Evolutionary conservation across 257 asterid species (phyloP).

Genomic region (Ballota nigra): DNA sequence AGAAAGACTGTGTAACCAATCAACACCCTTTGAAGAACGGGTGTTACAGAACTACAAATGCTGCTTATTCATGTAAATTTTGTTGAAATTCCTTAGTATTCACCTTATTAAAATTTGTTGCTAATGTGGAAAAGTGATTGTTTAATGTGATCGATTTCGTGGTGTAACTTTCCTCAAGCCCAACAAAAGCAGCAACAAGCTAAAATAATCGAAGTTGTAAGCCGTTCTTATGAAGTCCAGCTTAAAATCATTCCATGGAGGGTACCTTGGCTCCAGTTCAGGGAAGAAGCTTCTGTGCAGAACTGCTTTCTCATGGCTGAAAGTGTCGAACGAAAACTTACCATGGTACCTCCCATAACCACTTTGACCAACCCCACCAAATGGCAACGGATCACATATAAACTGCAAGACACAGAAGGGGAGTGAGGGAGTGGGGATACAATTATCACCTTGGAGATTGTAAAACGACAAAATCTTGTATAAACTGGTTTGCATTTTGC

Average conservation of each 20-base stretch:
- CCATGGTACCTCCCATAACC: constrained; percentile 91
- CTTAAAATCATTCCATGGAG: constrained; percentile 91
- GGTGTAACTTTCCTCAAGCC: constrained; percentile 41
- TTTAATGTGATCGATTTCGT: constrained; percentile 5
- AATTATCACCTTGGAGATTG: not conserved
- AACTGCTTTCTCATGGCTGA: constrained; percentile 91
- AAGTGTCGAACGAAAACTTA: constrained; percentile 79
- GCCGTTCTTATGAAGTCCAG: constrained; percentile 72
- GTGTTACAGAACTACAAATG: not conserved
- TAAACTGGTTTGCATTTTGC: too few relatives aligned
- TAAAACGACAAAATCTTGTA: not conserved
- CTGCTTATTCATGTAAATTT: not conserved
- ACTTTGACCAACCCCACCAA: constrained; percentile 90
- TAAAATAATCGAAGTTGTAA: constrained; percentile 50
- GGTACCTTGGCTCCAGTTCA: constrained; percentile 79
- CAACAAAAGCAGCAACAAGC: constrained; percentile 49
- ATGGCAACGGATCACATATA: constrained; percentile 66
- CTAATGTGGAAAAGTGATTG: not conserved
- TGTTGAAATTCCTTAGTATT: not conserved
- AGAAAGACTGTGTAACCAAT: not conserved
- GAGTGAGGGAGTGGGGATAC: not conserved
- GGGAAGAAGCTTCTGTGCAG: constrained; percentile 56
- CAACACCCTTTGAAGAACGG: not conserved
- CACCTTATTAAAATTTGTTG: not conserved
- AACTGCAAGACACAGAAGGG: constrained; percentile 43